Evolutionary conservation across 2,329 filamentous ascomycete genomes (phyloP), one percentile per base, ranked within the genome.

Genomic region (Pyrenophora tritici-repentis): DNA sequence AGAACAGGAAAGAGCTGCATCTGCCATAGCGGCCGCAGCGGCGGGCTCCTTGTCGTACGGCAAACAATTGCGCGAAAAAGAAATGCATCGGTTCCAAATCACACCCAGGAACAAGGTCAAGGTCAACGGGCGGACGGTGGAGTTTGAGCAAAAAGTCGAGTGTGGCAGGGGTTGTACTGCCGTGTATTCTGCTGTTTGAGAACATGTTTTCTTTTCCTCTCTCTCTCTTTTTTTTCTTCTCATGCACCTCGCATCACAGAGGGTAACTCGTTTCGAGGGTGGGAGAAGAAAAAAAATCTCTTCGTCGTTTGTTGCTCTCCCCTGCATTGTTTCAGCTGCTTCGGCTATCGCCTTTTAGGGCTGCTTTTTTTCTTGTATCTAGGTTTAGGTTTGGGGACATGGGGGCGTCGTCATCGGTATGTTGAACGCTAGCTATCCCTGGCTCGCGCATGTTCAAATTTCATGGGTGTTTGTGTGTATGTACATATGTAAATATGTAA

Each of bases 111-210:
- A 87, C 59, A 90, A 83, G 58, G 87, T 89, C 16, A 83, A 81
- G 49, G 72, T 94, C 6, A 84, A 83, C 2, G 89, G 89, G 1
- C 80, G 88, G 65, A 89, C 81, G 68, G 87, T 88, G 13, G 87
- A 81, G 47, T 77, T 96, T 60, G 91, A 96, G 77, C 93, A 97
- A 77, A 86, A 86, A 62, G 86, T 96, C 9, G 90, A 94, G 72
- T 97, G 92, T 70, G 93, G 93, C 14, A 83, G 89, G 56, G 86
- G 84, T 3, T 97, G 94, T 75, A 95, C 90, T n/a, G 70, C 63
- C 6, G 64, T 72, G 6, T 73, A 63, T 35, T 59, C 56, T 39
- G 56, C 59, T n/a, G 47, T 58, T 2, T 53, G 24, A 49, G 24
- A 49, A 6, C n/a, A 4, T 33, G 18, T 22, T 2, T 4, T 50